phyloP scores from a whole-genome alignment of 768 basidiomycete genomes.

The Suillus bovinus region DNA sequence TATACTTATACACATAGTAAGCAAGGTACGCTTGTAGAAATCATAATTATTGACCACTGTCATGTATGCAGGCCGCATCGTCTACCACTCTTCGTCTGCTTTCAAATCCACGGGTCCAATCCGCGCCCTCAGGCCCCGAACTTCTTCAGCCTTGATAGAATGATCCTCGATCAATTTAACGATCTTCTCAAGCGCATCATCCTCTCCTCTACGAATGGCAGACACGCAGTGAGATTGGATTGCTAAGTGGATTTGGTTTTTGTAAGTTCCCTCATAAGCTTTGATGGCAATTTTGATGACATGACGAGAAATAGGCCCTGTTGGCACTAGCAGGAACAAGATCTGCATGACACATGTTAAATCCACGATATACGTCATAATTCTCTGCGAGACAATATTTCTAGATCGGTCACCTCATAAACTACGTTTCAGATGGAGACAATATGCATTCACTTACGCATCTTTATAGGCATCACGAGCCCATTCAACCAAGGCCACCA shows the following conservation, averaged over 20 bases:
- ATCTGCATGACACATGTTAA: constrained; percentile 26
- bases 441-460: constrained; percentile 3
- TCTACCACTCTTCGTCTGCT: constrained; percentile 5
- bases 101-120: constrained; percentile 1
- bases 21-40: not conserved
- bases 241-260: not conserved
- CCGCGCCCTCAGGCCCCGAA: constrained; percentile 5
- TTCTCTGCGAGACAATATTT: constrained; percentile 8
- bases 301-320: constrained; percentile 7
- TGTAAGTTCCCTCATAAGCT: constrained; percentile 7
- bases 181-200: constrained; percentile 7
- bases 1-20: not conserved
- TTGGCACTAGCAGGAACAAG: constrained; percentile 16
- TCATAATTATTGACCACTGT: not conserved
- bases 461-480: constrained; percentile 5
- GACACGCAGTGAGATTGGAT: not conserved
- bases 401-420: not conserved
- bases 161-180: constrained; percentile 6
- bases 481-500: constrained; percentile 2
- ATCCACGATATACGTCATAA: constrained; percentile 29
- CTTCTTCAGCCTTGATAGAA: constrained; percentile 9
- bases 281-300: constrained; percentile 9
- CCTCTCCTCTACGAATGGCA: not conserved
- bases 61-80: not conserved
- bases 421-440: not conserved